These are phyloP conservation scores for Purpureocillium lavendulum DNA, from an alignment of 2,329 filamentous ascomycete genomes.

Conservation along the genomic window DNA sequence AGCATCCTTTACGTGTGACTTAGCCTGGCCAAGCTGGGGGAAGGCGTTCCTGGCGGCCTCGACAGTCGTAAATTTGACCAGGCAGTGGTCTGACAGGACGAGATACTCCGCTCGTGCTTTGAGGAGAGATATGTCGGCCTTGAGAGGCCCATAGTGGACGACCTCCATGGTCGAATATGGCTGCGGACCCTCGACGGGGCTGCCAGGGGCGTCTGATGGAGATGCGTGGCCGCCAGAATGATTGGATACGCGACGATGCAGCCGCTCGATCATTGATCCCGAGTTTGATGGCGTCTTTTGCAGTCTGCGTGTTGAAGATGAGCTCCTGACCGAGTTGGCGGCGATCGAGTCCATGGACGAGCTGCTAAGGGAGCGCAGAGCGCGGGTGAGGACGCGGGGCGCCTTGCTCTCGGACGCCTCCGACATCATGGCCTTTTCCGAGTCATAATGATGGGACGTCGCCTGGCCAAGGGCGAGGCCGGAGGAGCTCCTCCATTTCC, in stretches of 20 bases:
- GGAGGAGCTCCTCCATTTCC: conserved; percentile 25
- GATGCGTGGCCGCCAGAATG: conserved; percentile 23
- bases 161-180: conserved; percentile 29
- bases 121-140: conserved; percentile 38
- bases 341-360: conserved; percentile 31
- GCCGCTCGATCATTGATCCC: conserved; percentile 30
- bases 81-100: conserved; percentile 40
- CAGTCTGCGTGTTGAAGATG: conserved; percentile 22
- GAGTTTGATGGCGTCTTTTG: conserved; percentile 30
- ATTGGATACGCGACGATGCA: conserved; percentile 31
- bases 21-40: conserved; percentile 29
- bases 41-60: conserved; percentile 39
- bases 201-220: conserved; percentile 18
- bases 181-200: conserved; percentile 19
- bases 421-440: conserved; percentile 9
- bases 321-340: conserved; percentile 20
- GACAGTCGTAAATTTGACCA: conserved; percentile 41
- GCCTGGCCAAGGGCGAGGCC: conserved; percentile 14
- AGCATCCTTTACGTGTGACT: conserved; percentile 12
- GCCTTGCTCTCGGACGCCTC: conserved; percentile 23
- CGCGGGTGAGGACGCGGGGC: conserved; percentile 25
- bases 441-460: conserved; percentile 11
- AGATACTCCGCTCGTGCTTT: conserved; percentile 42
- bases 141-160: conserved; percentile 37
- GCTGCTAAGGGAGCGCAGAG: conserved; percentile 29